phyloP scores from a whole-genome alignment of 116 monocot genomes.

The Dioscorea cayenensis region DNA sequence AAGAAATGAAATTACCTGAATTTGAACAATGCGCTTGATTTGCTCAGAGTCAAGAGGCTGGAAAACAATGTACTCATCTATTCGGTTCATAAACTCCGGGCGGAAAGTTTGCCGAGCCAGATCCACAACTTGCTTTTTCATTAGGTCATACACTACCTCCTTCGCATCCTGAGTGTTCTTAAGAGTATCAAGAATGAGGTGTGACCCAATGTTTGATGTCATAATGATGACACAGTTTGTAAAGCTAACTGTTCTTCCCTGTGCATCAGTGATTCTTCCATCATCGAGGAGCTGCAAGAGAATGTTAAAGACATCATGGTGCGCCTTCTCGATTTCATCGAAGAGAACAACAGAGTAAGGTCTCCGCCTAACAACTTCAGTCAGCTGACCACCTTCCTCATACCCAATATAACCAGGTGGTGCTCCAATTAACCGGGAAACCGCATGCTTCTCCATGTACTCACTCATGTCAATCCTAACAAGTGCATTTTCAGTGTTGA shows the following conservation, averaged over 20 bases:
- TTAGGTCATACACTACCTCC: constrained; percentile 71
- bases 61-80: too few species aligned
- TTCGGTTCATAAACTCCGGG: constrained; percentile 74
- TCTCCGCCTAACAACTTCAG: constrained; percentile 42
- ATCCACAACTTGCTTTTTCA: constrained; percentile 67
- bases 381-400: constrained; percentile 87
- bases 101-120: constrained; percentile 73
- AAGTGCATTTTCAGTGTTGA: too few species aligned
- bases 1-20: too few species aligned
- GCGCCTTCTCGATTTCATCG: constrained; percentile 94
- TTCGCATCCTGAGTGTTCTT: constrained; percentile 45
- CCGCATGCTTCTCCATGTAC: constrained; percentile 89
- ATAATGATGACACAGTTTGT: constrained; percentile 74
- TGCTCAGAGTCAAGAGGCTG: too few species aligned
- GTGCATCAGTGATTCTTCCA: constrained; percentile 93
- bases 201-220: constrained; percentile 94
- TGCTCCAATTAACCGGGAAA: constrained; percentile 78
- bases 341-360: constrained; percentile 59
- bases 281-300: constrained; percentile 83
- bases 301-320: constrained; percentile 92
- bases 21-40: too few species aligned
- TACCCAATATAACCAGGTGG: constrained; percentile 97
- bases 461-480: constrained; percentile 39
- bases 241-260: constrained; percentile 81
- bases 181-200: constrained; percentile 64